Percentiles rank a stretch among this genome's conserved stretches.
Conservation (phyloP, 257 asterid species). For the Eustoma russellianum region DNA sequence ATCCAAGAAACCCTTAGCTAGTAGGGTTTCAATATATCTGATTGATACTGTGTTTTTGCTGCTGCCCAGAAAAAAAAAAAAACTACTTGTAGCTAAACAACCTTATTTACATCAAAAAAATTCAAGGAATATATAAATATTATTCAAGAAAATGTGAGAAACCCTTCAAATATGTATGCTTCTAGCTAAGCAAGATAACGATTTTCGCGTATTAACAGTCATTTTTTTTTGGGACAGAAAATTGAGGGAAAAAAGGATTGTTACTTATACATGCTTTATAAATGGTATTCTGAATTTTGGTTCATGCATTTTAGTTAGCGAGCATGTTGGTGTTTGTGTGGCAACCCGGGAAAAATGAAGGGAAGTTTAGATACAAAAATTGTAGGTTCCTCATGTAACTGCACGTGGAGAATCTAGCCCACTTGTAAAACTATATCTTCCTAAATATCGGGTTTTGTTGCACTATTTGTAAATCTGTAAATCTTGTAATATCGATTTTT, state of each 20-base stretch:
- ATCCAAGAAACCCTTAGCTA: conserved; percentile 37
- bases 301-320: conserved; percentile 15
- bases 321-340: conserved; percentile 14
- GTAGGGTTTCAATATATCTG: conserved; percentile 36
- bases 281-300: background rate
- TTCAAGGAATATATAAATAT: background rate
- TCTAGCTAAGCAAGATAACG: conserved; percentile 9
- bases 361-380: conserved; percentile 28
- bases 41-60: conserved; percentile 48
- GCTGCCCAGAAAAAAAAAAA: conserved; percentile 1
- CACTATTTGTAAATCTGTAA: background rate
- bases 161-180: background rate
- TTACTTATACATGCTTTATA: background rate
- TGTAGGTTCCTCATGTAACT: conserved; percentile 13
- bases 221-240: background rate
- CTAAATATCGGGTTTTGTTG: conserved; percentile 27
- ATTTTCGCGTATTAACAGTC: conserved; percentile 16
- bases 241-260: background rate
- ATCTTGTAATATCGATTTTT: too few species aligned
- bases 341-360: conserved; percentile 18
- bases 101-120: background rate
- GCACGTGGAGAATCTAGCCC: conserved; percentile 18
- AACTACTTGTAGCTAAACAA: background rate
- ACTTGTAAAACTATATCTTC: conserved; percentile 15
- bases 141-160: background rate